Evolutionary conservation across 257 asterid species (phyloP), one percentile per base, ranked within the genome.

Genomic region (Nicotiana otophora): DNA sequence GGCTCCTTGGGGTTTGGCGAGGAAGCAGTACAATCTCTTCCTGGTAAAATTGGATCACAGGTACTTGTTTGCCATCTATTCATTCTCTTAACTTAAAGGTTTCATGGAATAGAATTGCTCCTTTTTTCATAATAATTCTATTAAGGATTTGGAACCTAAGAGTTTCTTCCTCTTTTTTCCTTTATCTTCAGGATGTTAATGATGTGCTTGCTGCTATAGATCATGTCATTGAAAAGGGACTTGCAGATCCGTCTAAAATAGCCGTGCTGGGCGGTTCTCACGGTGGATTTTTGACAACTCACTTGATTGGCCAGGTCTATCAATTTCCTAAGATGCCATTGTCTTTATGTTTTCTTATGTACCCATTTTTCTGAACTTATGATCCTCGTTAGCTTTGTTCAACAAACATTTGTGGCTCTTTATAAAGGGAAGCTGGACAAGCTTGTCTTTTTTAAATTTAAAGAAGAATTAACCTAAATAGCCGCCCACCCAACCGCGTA

Each of bases 1-100:
- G 98, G 99, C 81, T 96, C 99, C 53, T 84, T 93, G 80, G 99
- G 99, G 80, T 96, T 93, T 83, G 99, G 98, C 8, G 99, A 94
- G 92, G 99, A 96, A 91, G 98, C 99, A 76, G 87, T 96, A 92
- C 98, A 94, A 84, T 94, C 98, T 87, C 99, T 96, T 81, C 98
- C 93, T 0, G 99, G 98, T 79, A 94, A 96, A 70, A 51, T 92
- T 10, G 99, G 99, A 70, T 92, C 97, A 83, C 99, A 96, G 97
- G 99, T 95, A 63, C 62, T 77, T 63, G 26, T 79, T 48, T 62
- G 80, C 54, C 7, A 10, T n/a, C 66, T 83, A 39, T 26, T 51
- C 10, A 2, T 75, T 79, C 10, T 39, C 28, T 79, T 48, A 14
- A 26, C 82, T 36, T 61, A 16, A 46, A 81, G 28, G 3, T 51